phyloP scores from a whole-genome alignment of 805 yeast species.

The Clavispora vitiphila region DNA sequence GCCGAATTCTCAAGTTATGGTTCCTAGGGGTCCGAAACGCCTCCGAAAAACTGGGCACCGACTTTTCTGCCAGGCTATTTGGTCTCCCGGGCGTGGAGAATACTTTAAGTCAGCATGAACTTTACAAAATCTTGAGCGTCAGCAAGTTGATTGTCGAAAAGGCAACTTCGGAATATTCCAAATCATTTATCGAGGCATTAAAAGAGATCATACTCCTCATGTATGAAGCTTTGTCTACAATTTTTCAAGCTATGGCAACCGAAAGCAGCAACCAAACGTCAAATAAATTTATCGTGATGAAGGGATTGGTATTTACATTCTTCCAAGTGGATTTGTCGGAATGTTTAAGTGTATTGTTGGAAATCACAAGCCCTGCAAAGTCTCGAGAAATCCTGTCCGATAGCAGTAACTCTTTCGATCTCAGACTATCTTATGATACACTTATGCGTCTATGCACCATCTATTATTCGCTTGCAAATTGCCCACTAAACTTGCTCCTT shows the following conservation, averaged over 20 bases:
- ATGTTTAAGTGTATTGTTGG: constrained; percentile 16
- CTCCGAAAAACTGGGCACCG: constrained; percentile 4
- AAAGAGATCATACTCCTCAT: constrained; percentile 24
- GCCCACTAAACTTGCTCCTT: constrained; percentile 20
- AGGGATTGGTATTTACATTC: constrained; percentile 20
- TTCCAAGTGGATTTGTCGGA: constrained; percentile 20
- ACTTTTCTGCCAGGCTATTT: constrained; percentile 16
- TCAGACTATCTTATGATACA: constrained; percentile 24
- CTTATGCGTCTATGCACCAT: constrained; percentile 22
- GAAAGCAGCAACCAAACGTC: constrained; percentile 8
- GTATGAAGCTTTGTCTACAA: constrained; percentile 20
- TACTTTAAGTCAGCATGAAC: constrained; percentile 10
- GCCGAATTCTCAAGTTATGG: constrained; percentile 15
- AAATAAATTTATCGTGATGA: constrained; percentile 16
- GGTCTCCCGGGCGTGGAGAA: constrained; percentile 14
- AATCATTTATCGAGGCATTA: constrained; percentile 14
- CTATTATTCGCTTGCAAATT: constrained; percentile 19
- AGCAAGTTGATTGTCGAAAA: constrained; percentile 16
- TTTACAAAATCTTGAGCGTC: constrained; percentile 14
- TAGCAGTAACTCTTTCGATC: constrained; percentile 7
- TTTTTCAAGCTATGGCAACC: constrained; percentile 14
- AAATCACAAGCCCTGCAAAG: constrained; percentile 8
- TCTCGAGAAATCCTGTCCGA: neutral
- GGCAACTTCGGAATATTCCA: constrained; percentile 9
- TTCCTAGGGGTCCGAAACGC: constrained; percentile 14